Percentiles rank a stretch among this genome's conserved stretches.
phyloP scores from a whole-genome alignment of 2,329 filamentous ascomycete species.

The Colletotrichum trifolii region DNA sequence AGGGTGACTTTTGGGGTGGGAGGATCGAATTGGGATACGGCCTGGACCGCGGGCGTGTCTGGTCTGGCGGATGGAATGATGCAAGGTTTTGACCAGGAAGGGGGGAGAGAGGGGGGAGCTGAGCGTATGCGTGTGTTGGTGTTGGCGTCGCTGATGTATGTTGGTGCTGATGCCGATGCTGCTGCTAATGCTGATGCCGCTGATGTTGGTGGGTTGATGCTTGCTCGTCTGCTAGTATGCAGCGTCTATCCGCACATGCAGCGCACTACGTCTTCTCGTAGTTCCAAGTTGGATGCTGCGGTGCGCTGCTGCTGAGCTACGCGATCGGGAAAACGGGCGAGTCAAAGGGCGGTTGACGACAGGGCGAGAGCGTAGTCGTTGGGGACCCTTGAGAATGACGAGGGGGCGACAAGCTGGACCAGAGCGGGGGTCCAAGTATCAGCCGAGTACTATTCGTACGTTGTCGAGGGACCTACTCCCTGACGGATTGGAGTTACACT shows the following conservation, averaged over 20 bases:
- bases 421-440: slow-evolving; percentile 10
- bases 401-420: slow-evolving; percentile 30
- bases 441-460: slow-evolving; percentile 6
- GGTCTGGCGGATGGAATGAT: slow-evolving; percentile 29
- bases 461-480: neutral
- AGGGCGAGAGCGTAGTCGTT: slow-evolving; percentile 30
- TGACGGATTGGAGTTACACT: neutral
- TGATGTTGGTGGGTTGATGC: too few species aligned
- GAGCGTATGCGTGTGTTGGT: slow-evolving; percentile 4
- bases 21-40: slow-evolving; percentile 19
- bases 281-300: neutral
- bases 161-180: too few species aligned
- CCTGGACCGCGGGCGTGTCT: slow-evolving; percentile 26
- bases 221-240: too few species aligned
- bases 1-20: slow-evolving; percentile 3
- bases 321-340: slow-evolving; percentile 15
- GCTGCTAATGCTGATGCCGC: too few species aligned
- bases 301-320: neutral
- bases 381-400: slow-evolving; percentile 31
- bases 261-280: too few species aligned
- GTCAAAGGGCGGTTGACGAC: slow-evolving; percentile 31
- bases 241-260: too few species aligned
- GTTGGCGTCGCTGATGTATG: too few species aligned
- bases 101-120: slow-evolving; percentile 8
- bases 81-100: slow-evolving; percentile 26